A percentile compares a stretch with the other conserved stretches of the same genome.
Conservation (phyloP, 2,329 filamentous ascomycete species). For the Sporothrix brasiliensis region DNA sequence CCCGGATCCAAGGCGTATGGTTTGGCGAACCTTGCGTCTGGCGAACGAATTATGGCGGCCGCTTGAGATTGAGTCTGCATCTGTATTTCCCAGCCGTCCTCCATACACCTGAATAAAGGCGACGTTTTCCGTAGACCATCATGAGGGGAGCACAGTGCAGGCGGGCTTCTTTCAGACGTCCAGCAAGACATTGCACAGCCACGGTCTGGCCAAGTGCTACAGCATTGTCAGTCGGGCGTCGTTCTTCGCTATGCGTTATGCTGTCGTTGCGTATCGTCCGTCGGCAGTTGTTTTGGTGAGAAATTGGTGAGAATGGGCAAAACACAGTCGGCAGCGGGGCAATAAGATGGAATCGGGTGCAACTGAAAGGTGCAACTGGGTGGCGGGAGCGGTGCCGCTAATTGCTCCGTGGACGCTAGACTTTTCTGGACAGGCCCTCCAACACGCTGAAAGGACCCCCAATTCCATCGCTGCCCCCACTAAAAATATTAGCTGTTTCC, state of each 20-base stretch:
- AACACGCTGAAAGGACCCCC: not conserved
- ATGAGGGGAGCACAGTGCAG: too few relatives aligned
- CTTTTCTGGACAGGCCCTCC: not conserved
- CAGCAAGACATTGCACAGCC: too few relatives aligned
- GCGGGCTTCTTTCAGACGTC: too few relatives aligned
- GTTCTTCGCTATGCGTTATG: not conserved
- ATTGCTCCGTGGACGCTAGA: slow-evolving; percentile 26
- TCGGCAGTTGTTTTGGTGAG: not conserved
- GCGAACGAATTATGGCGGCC: not conserved
- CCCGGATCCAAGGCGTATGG: slow-evolving; percentile 69
- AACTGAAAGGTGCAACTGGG: not conserved
- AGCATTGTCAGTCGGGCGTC: too few relatives aligned
- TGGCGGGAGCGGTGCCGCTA: slow-evolving; percentile 18
- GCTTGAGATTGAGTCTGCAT: too few relatives aligned
- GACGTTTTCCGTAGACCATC: too few relatives aligned
- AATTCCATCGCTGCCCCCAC: not conserved
- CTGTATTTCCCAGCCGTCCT: too few relatives aligned
- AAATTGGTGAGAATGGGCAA: not conserved
- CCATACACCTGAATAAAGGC: too few relatives aligned
- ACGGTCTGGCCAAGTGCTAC: too few relatives aligned
- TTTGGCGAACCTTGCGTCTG: slow-evolving; percentile 53
- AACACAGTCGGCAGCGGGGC: slow-evolving; percentile 18
- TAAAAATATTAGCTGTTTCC: slow-evolving; percentile 10
- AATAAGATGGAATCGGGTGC: slow-evolving; percentile 13
- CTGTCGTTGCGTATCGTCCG: not conserved